Evolutionary conservation across 2,329 filamentous ascomycete genomes (phyloP), one percentile per base, ranked within the genome.

Genomic region (Alternaria postmessia): DNA sequence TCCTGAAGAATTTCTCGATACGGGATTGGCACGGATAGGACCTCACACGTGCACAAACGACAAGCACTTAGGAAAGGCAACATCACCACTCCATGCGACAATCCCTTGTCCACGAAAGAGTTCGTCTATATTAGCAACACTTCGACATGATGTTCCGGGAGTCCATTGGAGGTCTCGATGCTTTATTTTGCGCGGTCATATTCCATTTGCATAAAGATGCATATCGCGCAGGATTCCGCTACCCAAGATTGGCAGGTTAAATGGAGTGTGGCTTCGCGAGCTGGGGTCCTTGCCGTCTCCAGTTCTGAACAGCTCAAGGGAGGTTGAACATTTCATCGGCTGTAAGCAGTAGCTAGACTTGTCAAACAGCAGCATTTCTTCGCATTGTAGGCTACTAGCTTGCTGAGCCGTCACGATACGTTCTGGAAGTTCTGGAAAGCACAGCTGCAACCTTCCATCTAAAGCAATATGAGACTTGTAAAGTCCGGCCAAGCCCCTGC

Each of bases 401-500:
- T 26, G 14, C 3, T 1, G 16, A 11, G 8, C 14, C 32, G 34
- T 38, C 7, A 16, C 20, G 34, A 38, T 14, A 14, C 14, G n/a
- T 49, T 36, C 32, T 36, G 12, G 4, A 38, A 49, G 46, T 36
- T 3, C 2, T 0, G n/a, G 20, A 36, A 8, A 26, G 36, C 5
- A 36, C 39, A 49, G 32, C 46, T 49, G 30, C 46, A 32, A 49
- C 32, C 20, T 36, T 36, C 32, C 24, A 20, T n/a, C 7, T 39
- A 30, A 34, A 61, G 30, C 42, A 53, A 42, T 49, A 34, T 57
- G 48, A 49, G 48, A 48, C 58, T 34, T 30, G 36, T 9, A 24
- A 20, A 42, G 26, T 48, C 47, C 20, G n/a, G 58, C 46, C 54
- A 57, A 57, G 58, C 43, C 49, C 52, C 43, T 54, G 54, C 46